Evolutionary conservation across 2,329 filamentous ascomycete species (phyloP).

Genomic region (Colletotrichum kahawae): DNA sequence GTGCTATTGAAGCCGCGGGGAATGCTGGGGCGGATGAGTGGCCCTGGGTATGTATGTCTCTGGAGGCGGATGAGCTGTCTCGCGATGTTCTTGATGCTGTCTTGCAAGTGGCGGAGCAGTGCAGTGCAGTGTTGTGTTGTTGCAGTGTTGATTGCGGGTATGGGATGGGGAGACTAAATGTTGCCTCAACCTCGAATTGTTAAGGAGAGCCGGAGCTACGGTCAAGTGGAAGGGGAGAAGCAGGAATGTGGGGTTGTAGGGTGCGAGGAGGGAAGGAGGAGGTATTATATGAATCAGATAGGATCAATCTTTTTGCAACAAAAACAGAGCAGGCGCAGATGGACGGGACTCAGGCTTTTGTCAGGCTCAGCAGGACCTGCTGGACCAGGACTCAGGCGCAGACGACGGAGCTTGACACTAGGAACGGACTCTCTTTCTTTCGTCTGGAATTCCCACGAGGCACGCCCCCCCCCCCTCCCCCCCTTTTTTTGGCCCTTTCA

Average conservation of each 20-base stretch:
- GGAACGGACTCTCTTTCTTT: conserved; percentile 22
- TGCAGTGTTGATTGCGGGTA: background rate
- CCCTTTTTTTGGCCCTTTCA: background rate
- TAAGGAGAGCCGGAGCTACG: conserved; percentile 18
- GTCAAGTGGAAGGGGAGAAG: conserved; percentile 7
- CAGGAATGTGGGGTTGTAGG: conserved; percentile 5
- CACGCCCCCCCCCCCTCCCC: conserved; percentile 3
- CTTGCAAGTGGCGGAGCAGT: background rate
- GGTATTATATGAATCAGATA: conserved; percentile 18
- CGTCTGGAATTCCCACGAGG: conserved; percentile 20
- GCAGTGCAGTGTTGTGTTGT: background rate
- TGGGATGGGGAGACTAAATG: background rate
- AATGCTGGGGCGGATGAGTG: conserved; percentile 10
- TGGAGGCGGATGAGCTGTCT: background rate
- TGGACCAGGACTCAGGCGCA: background rate
- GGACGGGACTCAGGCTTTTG: background rate
- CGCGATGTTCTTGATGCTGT: background rate
- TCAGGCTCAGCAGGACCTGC: no score
- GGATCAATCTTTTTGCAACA: conserved; percentile 18
- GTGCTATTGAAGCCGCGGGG: background rate
- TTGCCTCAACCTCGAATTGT: conserved; percentile 6
- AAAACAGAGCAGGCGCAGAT: background rate
- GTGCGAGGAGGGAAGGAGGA: background rate
- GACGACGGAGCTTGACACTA: background rate
- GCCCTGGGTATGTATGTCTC: background rate